Conservation (phyloP, 345 rosid species). For the Erucastrum elatum region DNA sequence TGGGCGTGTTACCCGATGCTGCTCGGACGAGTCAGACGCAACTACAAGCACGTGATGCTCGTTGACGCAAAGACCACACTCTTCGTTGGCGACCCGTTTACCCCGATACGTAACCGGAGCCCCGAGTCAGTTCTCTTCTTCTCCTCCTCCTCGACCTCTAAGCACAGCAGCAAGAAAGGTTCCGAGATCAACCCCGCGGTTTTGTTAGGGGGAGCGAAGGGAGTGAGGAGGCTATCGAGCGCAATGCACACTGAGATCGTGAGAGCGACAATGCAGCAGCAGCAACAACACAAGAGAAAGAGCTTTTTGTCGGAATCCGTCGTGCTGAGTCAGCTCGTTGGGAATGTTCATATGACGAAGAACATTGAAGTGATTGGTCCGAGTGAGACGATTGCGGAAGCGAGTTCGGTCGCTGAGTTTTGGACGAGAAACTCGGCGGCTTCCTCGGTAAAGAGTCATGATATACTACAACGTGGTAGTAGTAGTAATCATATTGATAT, state of each 20-base stretch:
- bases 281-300: conserved; percentile 56
- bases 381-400: conserved; percentile 46
- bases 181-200: conserved; percentile 57
- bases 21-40: conserved; percentile 74
- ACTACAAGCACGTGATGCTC: conserved; percentile 72
- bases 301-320: conserved; percentile 52
- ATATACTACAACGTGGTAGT: conserved; percentile 47
- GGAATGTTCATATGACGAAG: conserved; percentile 50
- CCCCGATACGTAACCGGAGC: conserved; percentile 55
- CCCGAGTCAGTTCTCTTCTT: conserved; percentile 64
- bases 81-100: conserved; percentile 70
- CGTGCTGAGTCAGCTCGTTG: conserved; percentile 70
- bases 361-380: conserved; percentile 44
- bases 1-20: conserved; percentile 96
- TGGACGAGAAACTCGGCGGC: conserved; percentile 38
- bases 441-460: conserved; percentile 12
- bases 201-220: conserved; percentile 71
- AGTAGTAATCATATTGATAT: conserved; percentile 38
- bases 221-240: conserved; percentile 60
- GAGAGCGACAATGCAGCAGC: conserved; percentile 63
- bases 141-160: conserved; percentile 32
- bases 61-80: conserved; percentile 53
- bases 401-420: conserved; percentile 49
- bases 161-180: conserved; percentile 43
- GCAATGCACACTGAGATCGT: conserved; percentile 77